Conservation (phyloP, 1,284 basidiomycete species). For the Bothia castanella region DNA sequence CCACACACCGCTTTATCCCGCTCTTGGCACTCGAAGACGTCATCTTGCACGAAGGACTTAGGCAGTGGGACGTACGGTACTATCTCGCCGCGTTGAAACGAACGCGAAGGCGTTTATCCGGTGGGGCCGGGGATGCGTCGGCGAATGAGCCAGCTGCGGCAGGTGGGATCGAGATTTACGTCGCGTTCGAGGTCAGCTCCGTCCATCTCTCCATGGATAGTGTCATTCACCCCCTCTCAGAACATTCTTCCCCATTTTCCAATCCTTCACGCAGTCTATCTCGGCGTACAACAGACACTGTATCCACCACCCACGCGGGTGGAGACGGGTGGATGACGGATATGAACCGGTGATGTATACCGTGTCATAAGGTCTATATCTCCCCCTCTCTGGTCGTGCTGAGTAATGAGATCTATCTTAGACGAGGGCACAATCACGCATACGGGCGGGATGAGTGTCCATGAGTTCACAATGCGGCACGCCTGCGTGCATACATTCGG, state of each 20-base stretch:
- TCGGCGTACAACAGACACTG: constrained; percentile 47
- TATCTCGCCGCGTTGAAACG: constrained; percentile 56
- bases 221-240: constrained; percentile 34
- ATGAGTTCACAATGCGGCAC: too few relatives aligned
- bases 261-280: constrained; percentile 57
- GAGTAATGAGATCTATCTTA: too few relatives aligned
- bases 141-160: too few relatives aligned
- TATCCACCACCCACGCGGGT: constrained; percentile 5
- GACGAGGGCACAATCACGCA: too few relatives aligned
- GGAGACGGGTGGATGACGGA: not conserved
- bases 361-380: too few relatives aligned
- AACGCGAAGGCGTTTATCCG: not conserved
- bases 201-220: too few relatives aligned
- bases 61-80: constrained; percentile 65
- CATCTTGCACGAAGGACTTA: constrained; percentile 69
- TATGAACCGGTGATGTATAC: not conserved
- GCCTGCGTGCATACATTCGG: too few relatives aligned
- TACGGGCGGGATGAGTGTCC: too few relatives aligned
- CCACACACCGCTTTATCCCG: constrained; percentile 57
- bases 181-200: constrained; percentile 42
- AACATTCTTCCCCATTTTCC: constrained; percentile 61
- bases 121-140: constrained; percentile 9
- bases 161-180: constrained; percentile 36
- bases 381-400: too few relatives aligned
- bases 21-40: constrained; percentile 52